Evolutionary conservation across 2,329 filamentous ascomycete species (phyloP).

Genomic region (Talaromyces sp.): DNA sequence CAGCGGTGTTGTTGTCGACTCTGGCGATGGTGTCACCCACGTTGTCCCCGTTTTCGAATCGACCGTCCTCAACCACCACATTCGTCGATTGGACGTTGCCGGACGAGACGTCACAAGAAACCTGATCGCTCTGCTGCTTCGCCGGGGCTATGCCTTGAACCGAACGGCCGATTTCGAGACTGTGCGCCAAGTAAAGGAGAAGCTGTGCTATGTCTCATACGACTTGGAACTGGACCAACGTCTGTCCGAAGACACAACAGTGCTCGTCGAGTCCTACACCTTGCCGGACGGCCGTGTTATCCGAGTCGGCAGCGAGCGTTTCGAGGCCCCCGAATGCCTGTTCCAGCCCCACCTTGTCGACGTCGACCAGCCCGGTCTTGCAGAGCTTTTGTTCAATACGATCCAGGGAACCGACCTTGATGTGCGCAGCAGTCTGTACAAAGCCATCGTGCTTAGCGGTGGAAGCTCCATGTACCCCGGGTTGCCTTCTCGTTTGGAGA

Average conservation of each 20-base stretch:
- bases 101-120: constrained; percentile 98
- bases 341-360: constrained; percentile 98
- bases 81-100: constrained; percentile 86
- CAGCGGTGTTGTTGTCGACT: constrained; percentile 96
- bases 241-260: constrained; percentile 93
- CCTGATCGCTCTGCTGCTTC: constrained; percentile 87
- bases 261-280: constrained; percentile 95
- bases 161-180: constrained; percentile 98
- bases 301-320: constrained; percentile 90
- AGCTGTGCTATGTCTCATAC: constrained; percentile 98
- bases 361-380: constrained; percentile 93
- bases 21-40: constrained; percentile 95
- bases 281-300: constrained; percentile 95
- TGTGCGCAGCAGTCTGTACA: constrained; percentile 88
- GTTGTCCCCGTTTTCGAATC: constrained; percentile 99
- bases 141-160: constrained; percentile 94
- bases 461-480: constrained; percentile 99
- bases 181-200: constrained; percentile 98
- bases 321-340: constrained; percentile 95
- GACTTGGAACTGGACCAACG: constrained; percentile 94
- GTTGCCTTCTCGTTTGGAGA: constrained; percentile 87
- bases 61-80: constrained; percentile 95
- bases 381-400: constrained; percentile 97
- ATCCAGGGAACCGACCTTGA: constrained; percentile 96
- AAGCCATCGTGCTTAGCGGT: constrained; percentile 92